Conservation (phyloP, 352 stramenopile genomes). For the Globisporangium lucens region DNA sequence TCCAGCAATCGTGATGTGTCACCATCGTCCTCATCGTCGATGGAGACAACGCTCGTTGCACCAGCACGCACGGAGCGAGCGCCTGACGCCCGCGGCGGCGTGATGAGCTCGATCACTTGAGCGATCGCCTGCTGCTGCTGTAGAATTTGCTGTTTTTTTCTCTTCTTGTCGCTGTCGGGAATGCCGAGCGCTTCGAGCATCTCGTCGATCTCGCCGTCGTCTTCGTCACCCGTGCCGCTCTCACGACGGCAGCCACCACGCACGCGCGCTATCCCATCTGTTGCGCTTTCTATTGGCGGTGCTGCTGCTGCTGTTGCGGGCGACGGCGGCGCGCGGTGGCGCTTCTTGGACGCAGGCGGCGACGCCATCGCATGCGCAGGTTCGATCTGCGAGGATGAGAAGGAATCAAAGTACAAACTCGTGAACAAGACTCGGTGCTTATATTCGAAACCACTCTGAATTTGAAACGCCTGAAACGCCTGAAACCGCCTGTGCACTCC, state of each 20-base stretch:
- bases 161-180: slow-evolving; percentile 21
- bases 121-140: slow-evolving; percentile 1
- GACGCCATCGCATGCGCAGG: background rate
- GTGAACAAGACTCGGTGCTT: no score
- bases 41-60: slow-evolving; percentile 6
- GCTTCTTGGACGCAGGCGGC: slow-evolving; percentile 8
- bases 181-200: slow-evolving; percentile 19
- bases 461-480: no score
- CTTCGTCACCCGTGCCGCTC: slow-evolving; percentile 7
- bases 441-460: no score
- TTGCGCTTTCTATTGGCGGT: no score
- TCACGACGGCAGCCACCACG: background rate
- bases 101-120: slow-evolving; percentile 46
- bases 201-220: slow-evolving; percentile 16
- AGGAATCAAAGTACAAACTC: no score
- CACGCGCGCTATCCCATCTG: background rate
- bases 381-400: no score
- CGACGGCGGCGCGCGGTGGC: background rate
- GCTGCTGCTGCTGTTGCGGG: background rate
- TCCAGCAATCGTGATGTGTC: background rate
- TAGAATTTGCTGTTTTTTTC: background rate
- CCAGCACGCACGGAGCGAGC: background rate
- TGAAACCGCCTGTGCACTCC: no score
- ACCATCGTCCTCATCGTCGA: background rate
- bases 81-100: slow-evolving; percentile 22